Conservation (phyloP, 805 yeast species). For the Candida tallmaniae region DNA sequence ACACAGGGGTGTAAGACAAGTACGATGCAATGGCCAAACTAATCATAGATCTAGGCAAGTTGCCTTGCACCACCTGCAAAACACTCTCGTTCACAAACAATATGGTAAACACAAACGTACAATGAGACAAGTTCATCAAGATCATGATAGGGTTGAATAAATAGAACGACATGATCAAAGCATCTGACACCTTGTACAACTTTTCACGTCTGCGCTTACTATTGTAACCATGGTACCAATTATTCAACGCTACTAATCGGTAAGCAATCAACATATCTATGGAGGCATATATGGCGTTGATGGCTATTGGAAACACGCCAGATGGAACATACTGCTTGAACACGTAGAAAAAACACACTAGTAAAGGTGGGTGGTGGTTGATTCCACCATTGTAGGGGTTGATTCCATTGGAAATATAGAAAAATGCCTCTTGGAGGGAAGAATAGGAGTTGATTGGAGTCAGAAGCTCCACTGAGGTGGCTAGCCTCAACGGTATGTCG, state of each 20-base stretch:
- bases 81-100: conserved; percentile 47
- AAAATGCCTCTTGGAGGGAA: conserved; percentile 43
- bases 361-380: conserved; percentile 78
- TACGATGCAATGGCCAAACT: conserved; percentile 61
- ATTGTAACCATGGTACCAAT: conserved; percentile 29
- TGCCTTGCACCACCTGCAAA: conserved; percentile 41
- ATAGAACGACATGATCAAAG: conserved; percentile 58
- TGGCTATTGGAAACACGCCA: conserved; percentile 12
- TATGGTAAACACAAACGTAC: conserved; percentile 60
- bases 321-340: conserved; percentile 21
- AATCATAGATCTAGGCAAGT: conserved; percentile 42
- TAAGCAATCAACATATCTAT: conserved; percentile 58
- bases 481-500: conserved; percentile 19
- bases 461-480: conserved; percentile 53
- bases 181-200: conserved; percentile 27
- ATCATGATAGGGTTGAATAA: conserved; percentile 79
- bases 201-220: conserved; percentile 13
- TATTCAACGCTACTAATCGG: conserved; percentile 47
- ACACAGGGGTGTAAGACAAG: conserved; percentile 58
- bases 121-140: conserved; percentile 61
- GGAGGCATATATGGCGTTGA: conserved; percentile 47
- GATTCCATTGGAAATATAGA: conserved; percentile 49
- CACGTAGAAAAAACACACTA: conserved; percentile 48
- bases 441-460: conserved; percentile 73
- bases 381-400: conserved; percentile 81